A percentile compares a stretch with the other conserved stretches of the same genome.
phyloP scores from a whole-genome alignment of 768 basidiomycete genomes.

The Trichaptum fuscoviolaceum region DNA sequence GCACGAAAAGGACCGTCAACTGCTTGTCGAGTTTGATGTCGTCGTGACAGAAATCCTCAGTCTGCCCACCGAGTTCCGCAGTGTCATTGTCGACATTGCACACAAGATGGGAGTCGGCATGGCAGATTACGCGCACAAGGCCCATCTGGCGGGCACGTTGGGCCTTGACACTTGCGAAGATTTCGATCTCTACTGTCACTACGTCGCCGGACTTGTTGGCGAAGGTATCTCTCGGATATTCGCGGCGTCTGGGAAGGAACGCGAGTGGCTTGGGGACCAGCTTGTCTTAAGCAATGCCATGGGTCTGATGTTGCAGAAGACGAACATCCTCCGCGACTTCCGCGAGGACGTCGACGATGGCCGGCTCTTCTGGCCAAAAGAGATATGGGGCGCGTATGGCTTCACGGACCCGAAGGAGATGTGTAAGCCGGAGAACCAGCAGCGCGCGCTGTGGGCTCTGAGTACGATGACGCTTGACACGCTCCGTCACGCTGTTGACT shows the following conservation, averaged over 20 bases:
- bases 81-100: slow-evolving; percentile 77
- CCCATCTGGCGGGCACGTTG: slow-evolving; percentile 61
- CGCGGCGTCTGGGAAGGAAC: slow-evolving; percentile 80
- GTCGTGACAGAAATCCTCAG: slow-evolving; percentile 76
- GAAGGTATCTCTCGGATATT: slow-evolving; percentile 91
- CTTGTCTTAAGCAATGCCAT: slow-evolving; percentile 89
- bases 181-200: slow-evolving; percentile 98
- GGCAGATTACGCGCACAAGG: slow-evolving; percentile 90
- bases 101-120: slow-evolving; percentile 90
- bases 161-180: slow-evolving; percentile 75
- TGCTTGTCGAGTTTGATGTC: slow-evolving; percentile 77
- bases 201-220: slow-evolving; percentile 95
- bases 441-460: slow-evolving; percentile 74
- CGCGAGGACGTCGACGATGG: slow-evolving; percentile 83
- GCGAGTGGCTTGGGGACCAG: slow-evolving; percentile 64
- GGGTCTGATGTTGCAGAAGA: slow-evolving; percentile 96
- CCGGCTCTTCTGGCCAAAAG: slow-evolving; percentile 91
- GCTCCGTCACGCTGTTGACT: slow-evolving; percentile 75
- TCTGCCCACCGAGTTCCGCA: slow-evolving; percentile 66
- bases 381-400: slow-evolving; percentile 81
- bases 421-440: slow-evolving; percentile 40
- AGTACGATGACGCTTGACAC: slow-evolving; percentile 89
- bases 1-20: slow-evolving; percentile 80
- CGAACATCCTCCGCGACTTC: slow-evolving; percentile 95
- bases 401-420: slow-evolving; percentile 71